Conservation (phyloP, 2,329 filamentous ascomycete species). For the Aspergillus jensenii region DNA sequence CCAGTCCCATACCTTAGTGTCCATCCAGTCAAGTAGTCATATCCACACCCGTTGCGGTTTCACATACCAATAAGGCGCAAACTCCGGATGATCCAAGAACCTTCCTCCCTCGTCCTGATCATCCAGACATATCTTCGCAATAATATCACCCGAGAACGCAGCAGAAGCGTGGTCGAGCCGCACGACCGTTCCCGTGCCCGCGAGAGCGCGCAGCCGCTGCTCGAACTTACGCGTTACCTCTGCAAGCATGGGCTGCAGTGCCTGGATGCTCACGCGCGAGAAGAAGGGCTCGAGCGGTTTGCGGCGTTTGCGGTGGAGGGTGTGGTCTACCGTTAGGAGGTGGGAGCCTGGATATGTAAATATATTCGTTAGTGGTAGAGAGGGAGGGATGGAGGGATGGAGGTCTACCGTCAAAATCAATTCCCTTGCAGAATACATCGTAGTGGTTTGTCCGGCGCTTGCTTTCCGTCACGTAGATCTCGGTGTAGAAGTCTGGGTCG, state of each 20-base stretch:
- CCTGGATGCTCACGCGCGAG: neutral
- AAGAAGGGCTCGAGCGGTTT: constrained; percentile 8
- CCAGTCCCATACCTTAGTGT: too few relatives aligned
- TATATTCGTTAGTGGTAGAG: too few relatives aligned
- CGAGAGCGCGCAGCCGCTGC: neutral
- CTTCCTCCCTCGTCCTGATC: neutral
- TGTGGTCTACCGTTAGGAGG: neutral
- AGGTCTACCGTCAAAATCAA: neutral
- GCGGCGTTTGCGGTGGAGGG: neutral
- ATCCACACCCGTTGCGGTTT: too few relatives aligned
- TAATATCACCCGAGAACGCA: constrained; percentile 1
- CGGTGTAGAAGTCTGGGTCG: constrained; percentile 35
- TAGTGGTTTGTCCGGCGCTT: neutral
- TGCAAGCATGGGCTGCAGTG: neutral
- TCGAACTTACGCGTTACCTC: neutral
- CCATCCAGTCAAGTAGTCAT: too few relatives aligned
- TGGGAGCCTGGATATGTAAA: neutral
- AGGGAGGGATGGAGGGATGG: too few relatives aligned
- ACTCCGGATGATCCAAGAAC: neutral
- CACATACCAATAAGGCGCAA: neutral
- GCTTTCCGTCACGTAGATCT: constrained; percentile 27
- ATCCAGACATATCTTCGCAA: neutral
- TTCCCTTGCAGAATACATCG: neutral
- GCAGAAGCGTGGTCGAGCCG: neutral
- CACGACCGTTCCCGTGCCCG: neutral